These are phyloP conservation scores for Nitzschia inconspicua DNA, from an alignment of 108 stramenopile species.

Conservation along the genomic window DNA sequence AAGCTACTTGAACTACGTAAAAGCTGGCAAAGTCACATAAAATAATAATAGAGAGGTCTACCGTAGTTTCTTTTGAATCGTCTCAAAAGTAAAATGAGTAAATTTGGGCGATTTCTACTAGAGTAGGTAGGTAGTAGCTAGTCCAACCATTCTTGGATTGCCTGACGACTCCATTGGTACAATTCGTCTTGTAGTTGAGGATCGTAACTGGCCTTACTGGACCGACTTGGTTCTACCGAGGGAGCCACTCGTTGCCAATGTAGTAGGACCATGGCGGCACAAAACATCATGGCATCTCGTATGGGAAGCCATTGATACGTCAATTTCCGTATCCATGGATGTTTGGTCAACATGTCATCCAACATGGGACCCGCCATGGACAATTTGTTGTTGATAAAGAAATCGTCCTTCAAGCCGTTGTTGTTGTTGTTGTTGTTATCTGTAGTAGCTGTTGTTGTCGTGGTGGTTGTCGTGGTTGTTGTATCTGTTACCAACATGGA, in stretches of 20 bases:
- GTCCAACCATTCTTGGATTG: constrained; percentile 20
- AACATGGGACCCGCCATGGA: not conserved
- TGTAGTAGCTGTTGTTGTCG: too few relatives aligned
- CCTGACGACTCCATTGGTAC: constrained; percentile 43
- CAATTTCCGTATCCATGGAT: too few relatives aligned
- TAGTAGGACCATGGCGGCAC: constrained; percentile 2
- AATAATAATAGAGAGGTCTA: too few relatives aligned
- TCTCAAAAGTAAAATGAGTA: too few relatives aligned
- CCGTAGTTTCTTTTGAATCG: too few relatives aligned
- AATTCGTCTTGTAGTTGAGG: constrained; percentile 28
- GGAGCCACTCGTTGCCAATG: constrained; percentile 22
- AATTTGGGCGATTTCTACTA: too few relatives aligned
- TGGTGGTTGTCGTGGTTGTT: not conserved
- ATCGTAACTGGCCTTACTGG: constrained; percentile 34
- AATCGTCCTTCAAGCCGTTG: constrained; percentile 13
- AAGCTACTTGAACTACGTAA: too few relatives aligned
- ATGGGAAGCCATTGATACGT: constrained; percentile 11
- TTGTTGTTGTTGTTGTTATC: too few relatives aligned
- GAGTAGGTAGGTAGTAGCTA: constrained; percentile 1
- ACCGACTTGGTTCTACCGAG: not conserved
- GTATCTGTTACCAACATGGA: constrained; percentile 31
- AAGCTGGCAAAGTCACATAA: too few relatives aligned
- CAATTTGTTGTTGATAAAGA: constrained; percentile 8
- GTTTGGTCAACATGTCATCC: not conserved
- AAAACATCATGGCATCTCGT: constrained; percentile 14